phyloP scores from a whole-genome alignment of 139 green algal species.

The Chlorella sorokiniana region DNA sequence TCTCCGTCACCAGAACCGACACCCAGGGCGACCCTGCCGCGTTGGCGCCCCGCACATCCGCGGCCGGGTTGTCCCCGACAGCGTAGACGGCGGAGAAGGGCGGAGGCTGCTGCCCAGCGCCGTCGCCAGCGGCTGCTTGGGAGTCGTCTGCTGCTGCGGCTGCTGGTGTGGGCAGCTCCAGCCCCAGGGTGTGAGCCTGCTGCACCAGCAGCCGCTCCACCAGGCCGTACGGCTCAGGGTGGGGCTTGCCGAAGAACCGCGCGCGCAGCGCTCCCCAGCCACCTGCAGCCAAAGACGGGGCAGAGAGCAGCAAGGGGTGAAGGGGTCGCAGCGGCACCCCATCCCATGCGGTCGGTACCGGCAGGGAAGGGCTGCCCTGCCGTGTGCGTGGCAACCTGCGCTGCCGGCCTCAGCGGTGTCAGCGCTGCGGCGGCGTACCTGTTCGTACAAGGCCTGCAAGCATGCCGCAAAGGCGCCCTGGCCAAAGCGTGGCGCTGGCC shows the following conservation, averaged over 20 bases:
- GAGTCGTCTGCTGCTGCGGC: background rate
- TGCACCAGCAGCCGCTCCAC: conserved; percentile 61
- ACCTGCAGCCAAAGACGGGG: background rate
- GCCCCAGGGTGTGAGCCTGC: conserved; percentile 61
- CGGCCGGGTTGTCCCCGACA: conserved; percentile 81
- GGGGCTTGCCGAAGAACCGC: conserved; percentile 70
- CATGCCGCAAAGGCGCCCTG: conserved; percentile 69
- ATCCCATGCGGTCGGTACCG: background rate
- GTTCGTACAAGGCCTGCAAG: conserved; percentile 56
- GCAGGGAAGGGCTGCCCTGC: background rate
- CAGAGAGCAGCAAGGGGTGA: background rate
- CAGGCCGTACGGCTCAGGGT: conserved; percentile 65
- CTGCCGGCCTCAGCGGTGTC: background rate
- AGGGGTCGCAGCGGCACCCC: background rate
- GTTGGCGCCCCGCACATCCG: conserved; percentile 80
- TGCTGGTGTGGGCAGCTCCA: conserved; percentile 2
- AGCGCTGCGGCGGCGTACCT: background rate
- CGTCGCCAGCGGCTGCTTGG: background rate
- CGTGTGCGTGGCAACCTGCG: background rate
- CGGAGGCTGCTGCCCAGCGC: background rate
- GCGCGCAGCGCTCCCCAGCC: conserved; percentile 23
- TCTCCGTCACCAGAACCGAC: conserved; percentile 77
- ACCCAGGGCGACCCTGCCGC: conserved; percentile 71
- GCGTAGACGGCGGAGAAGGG: conserved; percentile 68
- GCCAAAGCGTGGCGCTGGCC: conserved; percentile 68